Conservation (phyloP, 1,284 basidiomycete species). For the Stygiomarasmius scandens region DNA sequence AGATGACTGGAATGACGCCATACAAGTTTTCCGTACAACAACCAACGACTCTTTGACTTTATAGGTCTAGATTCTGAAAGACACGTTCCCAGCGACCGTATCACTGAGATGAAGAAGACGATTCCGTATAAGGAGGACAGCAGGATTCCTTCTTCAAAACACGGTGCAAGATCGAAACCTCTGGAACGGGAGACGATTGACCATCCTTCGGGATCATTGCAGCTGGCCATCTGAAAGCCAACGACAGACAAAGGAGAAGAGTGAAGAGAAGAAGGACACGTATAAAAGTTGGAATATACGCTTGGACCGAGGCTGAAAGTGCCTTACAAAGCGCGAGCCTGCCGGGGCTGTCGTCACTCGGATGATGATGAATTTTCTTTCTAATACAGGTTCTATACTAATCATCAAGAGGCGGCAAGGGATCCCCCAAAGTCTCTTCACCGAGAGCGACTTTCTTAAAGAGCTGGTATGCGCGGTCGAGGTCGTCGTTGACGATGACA, state of each 20-base stretch:
- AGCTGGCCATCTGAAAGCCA: conserved; percentile 40
- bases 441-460: conserved; percentile 78
- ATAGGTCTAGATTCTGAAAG: conserved; percentile 29
- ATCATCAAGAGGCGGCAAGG: conserved; percentile 62
- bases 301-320: too few relatives aligned
- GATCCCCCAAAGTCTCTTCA: conserved; percentile 53
- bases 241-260: neutral
- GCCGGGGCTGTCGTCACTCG: too few relatives aligned
- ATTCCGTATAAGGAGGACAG: conserved; percentile 54
- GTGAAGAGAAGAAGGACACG: too few relatives aligned
- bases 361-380: too few relatives aligned
- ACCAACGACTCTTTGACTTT: conserved; percentile 44
- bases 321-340: too few relatives aligned
- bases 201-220: conserved; percentile 66
- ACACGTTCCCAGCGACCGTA: conserved; percentile 37
- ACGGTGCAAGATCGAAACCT: conserved; percentile 81
- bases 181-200: conserved; percentile 59
- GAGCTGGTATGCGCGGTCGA: conserved; percentile 80
- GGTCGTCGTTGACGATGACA: conserved; percentile 90
- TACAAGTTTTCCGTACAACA: conserved; percentile 68
- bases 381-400: too few relatives aligned
- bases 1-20: conserved; percentile 27
- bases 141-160: conserved; percentile 80
- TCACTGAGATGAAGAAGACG: conserved; percentile 47
- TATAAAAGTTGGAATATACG: too few relatives aligned